Evolutionary conservation across 129 eudicot species (phyloP).

Genomic region (Gnaphalium uliginosum): DNA sequence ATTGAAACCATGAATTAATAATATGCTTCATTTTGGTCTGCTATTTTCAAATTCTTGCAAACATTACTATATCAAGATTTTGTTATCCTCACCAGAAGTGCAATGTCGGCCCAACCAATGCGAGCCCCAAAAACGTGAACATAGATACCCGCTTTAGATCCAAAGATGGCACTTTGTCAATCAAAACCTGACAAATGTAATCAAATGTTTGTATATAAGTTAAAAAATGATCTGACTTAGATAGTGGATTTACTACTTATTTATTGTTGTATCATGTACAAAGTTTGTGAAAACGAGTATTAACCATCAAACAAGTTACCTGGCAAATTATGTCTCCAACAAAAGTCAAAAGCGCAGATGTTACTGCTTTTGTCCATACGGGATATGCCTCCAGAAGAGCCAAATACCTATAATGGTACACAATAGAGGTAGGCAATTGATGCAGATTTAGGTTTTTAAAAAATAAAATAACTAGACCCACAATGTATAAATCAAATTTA

Average conservation of each 20-base stretch:
- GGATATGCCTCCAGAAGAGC: slow-evolving; percentile 69
- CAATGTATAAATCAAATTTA: slow-evolving; percentile 5
- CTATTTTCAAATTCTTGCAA: not conserved
- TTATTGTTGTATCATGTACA: slow-evolving; percentile 16
- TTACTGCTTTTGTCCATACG: slow-evolving; percentile 73
- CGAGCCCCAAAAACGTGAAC: slow-evolving; percentile 79
- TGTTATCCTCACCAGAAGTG: slow-evolving; percentile 71
- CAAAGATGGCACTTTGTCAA: slow-evolving; percentile 67
- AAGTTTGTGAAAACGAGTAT: not conserved
- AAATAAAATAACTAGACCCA: not conserved
- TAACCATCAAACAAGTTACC: slow-evolving; percentile 10
- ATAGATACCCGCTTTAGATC: slow-evolving; percentile 67
- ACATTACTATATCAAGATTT: slow-evolving; percentile 12
- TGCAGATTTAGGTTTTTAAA: not conserved
- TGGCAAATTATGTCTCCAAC: slow-evolving; percentile 61
- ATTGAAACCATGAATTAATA: not conserved
- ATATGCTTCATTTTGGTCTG: not conserved
- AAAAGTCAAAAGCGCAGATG: slow-evolving; percentile 78
- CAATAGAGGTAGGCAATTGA: slow-evolving; percentile 14
- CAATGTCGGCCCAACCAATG: slow-evolving; percentile 87
- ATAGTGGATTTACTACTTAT: not conserved
- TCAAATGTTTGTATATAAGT: not conserved
- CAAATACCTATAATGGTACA: slow-evolving; percentile 59
- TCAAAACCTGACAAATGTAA: slow-evolving; percentile 49
- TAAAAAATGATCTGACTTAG: not conserved